phyloP scores from a whole-genome alignment of 2,329 filamentous ascomycete genomes.

The Passalora sequoiae region DNA sequence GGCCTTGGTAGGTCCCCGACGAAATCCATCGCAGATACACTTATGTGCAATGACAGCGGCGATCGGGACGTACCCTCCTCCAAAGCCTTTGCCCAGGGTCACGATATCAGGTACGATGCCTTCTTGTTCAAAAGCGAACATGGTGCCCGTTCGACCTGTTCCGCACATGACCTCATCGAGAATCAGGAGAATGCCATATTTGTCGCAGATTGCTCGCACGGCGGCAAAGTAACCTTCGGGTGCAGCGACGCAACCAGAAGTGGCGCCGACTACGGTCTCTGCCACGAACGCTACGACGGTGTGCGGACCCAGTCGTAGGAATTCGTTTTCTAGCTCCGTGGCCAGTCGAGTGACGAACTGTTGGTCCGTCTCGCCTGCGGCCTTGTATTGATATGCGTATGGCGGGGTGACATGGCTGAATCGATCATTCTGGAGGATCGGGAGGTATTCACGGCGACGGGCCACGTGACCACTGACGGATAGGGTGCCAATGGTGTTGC shows the following conservation, averaged over 20 bases:
- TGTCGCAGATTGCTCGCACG: slow-evolving; percentile 50
- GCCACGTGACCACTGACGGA: slow-evolving; percentile 35
- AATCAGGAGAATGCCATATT: slow-evolving; percentile 51
- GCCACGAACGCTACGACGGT: slow-evolving; percentile 48
- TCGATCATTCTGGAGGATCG: slow-evolving; percentile 29
- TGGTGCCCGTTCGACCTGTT: slow-evolving; percentile 23
- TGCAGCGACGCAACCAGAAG: slow-evolving; percentile 49
- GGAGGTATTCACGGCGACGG: slow-evolving; percentile 31
- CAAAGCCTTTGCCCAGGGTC: slow-evolving; percentile 59
- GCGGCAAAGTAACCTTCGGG: slow-evolving; percentile 51
- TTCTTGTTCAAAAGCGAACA: slow-evolving; percentile 25
- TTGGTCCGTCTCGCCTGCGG: slow-evolving; percentile 34
- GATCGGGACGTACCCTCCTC: slow-evolving; percentile 55
- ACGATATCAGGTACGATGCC: slow-evolving; percentile 54
- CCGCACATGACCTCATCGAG: slow-evolving; percentile 43
- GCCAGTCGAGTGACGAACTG: slow-evolving; percentile 40
- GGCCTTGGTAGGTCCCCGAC: slow-evolving; percentile 36
- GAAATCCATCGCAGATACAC: slow-evolving; percentile 44
- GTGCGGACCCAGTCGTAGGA: slow-evolving; percentile 42
- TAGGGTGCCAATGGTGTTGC: slow-evolving; percentile 47
- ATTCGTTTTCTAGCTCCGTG: slow-evolving; percentile 45
- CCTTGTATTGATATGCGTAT: slow-evolving; percentile 35
- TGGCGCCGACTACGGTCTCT: slow-evolving; percentile 46
- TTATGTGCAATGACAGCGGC: slow-evolving; percentile 52
- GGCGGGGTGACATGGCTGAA: slow-evolving; percentile 25